Evolutionary conservation across 2,329 filamentous ascomycete genomes (phyloP), one percentile per base, ranked within the genome.

Genomic region (Sarocladium oryzae): DNA sequence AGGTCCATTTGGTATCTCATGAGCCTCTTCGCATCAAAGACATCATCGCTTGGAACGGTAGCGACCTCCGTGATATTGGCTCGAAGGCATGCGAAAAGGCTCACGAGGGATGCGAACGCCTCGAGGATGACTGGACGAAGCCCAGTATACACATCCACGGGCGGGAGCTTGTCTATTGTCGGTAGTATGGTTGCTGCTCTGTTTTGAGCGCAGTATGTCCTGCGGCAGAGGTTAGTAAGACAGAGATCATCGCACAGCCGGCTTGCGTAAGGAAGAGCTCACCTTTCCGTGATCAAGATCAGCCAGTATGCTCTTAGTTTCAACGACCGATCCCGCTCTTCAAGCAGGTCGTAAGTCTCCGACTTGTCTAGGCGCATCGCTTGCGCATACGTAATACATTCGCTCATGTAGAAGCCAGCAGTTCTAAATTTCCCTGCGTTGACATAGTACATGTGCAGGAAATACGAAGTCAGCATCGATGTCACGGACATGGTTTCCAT

Each of bases 371-470:
- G 57, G 1, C 55, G 54, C 55, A 61, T 52, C 10, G 52, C 52
- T 11, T 61, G 60, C 11, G 57, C 56, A 32, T 56, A 61, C 1
- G 59, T 58, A 15, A 62, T 59, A 5, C 58, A 49, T 24, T 62
- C 60, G 35, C 60, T 52, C 13, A 62, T 30, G 5, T 57, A 61
- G 1, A 59, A 32, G 3, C 56, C 59, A 20, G 60, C 58, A 3
- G 58, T 62, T 8, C 58, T 53, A n/a, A 62, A 24, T 24, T 62
- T 63, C n/a, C 56, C 53, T 8, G 60, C 57, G 8, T 63, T 63
- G 28, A 61, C 57, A 28, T 59, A 61, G 38, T 63, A 63, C 16
- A 63, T 53, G 37, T 63, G 61, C 1, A 63, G 51, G 35, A 63
- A 62, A 50, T 63, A 62, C 1, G 61, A 55, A 37, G 57, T 61